Evolutionary conservation across 2,329 filamentous ascomycete species (phyloP).

Genomic region (Colletotrichum karsti): DNA sequence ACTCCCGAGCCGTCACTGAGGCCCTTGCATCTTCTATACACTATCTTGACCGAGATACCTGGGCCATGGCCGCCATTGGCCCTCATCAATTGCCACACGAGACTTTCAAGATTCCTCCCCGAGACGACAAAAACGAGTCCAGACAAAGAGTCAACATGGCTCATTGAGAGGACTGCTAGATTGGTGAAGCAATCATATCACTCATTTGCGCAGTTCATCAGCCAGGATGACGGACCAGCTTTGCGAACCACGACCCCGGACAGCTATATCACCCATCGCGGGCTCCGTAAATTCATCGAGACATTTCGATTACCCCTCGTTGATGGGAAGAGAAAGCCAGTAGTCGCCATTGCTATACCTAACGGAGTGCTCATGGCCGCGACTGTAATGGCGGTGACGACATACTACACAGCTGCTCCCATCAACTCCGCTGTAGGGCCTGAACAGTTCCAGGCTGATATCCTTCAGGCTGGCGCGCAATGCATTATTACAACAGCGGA

Average conservation of each 20-base stretch:
- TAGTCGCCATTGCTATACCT: slow-evolving; percentile 59
- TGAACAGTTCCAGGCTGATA: slow-evolving; percentile 60
- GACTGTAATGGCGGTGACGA: slow-evolving; percentile 56
- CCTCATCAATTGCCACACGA: slow-evolving; percentile 43
- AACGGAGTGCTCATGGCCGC: slow-evolving; percentile 63
- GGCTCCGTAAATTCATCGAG: slow-evolving; percentile 40
- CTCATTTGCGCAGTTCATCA: slow-evolving; percentile 49
- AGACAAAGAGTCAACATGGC: slow-evolving; percentile 13
- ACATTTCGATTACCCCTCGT: slow-evolving; percentile 41
- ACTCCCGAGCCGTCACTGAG: slow-evolving; percentile 31
- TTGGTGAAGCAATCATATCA: slow-evolving; percentile 41
- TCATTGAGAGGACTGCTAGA: slow-evolving; percentile 31
- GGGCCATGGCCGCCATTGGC: slow-evolving; percentile 38
- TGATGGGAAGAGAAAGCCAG: slow-evolving; percentile 41
- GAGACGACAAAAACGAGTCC: slow-evolving; percentile 42
- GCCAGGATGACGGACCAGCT: slow-evolving; percentile 35
- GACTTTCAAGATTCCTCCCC: slow-evolving; percentile 45
- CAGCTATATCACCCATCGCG: slow-evolving; percentile 40
- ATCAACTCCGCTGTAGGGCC: slow-evolving; percentile 57
- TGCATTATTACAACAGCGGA: slow-evolving; percentile 53
- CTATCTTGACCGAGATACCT: slow-evolving; percentile 34
- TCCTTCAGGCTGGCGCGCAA: slow-evolving; percentile 54
- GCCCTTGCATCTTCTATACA: slow-evolving; percentile 36
- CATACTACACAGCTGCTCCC: slow-evolving; percentile 60
- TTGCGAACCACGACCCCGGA: slow-evolving; percentile 35